These are phyloP conservation scores for Secale cereale DNA, from an alignment of 176 grass and related monocot species.

Conservation along the genomic window DNA sequence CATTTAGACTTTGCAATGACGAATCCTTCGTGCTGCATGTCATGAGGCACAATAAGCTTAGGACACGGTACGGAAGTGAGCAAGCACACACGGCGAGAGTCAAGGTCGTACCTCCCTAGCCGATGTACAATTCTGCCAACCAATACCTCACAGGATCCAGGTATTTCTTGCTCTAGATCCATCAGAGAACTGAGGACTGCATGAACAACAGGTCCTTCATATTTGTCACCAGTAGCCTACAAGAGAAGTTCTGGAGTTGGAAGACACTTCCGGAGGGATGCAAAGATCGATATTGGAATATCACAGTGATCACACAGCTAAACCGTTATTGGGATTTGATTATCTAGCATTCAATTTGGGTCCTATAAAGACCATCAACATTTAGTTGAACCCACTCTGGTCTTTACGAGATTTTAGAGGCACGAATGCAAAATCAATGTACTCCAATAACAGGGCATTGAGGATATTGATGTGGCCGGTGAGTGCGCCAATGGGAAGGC, in stretches of 20 bases:
- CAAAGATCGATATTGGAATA: neutral
- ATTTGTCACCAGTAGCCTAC: constrained; percentile 69
- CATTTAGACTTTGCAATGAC: constrained; percentile 63
- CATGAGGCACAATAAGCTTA: constrained; percentile 16
- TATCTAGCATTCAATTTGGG: neutral
- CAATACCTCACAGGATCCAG: constrained; percentile 81
- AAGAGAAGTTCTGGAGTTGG: constrained; percentile 7
- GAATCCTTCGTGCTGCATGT: constrained; percentile 81
- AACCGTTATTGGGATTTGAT: neutral
- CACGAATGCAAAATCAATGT: constrained; percentile 9
- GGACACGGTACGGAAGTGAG: constrained; percentile 1
- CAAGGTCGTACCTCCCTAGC: constrained; percentile 57
- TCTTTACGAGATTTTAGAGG: neutral
- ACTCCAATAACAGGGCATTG: neutral
- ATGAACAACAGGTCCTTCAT: constrained; percentile 42
- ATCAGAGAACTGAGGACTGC: constrained; percentile 72
- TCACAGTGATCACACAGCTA: neutral
- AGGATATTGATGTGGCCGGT: no score
- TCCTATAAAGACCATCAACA: neutral
- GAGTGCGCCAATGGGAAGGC: no score
- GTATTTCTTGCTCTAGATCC: constrained; percentile 76
- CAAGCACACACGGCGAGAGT: neutral
- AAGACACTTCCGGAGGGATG: neutral
- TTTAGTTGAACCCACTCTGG: neutral
- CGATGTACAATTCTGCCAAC: constrained; percentile 59